Evolutionary conservation across 140 eudicot species (phyloP).

Genomic region (Senecio squalidus): DNA sequence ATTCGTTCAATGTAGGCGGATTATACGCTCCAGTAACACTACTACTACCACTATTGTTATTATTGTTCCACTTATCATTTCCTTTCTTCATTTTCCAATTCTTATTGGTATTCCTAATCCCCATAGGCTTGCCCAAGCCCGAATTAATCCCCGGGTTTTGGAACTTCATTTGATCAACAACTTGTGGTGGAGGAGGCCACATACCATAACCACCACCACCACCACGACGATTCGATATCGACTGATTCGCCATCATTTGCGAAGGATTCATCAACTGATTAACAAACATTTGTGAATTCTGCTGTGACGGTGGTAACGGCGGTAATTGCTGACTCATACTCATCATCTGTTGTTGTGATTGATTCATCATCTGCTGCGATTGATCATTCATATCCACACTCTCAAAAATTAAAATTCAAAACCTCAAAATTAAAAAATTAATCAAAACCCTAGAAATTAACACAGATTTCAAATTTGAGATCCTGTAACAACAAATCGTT

Average conservation of each 20-base stretch:
- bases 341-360: neutral
- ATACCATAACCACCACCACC: slow-evolving; percentile 57
- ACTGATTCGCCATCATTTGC: too few species aligned
- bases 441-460: neutral
- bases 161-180: slow-evolving; percentile 39
- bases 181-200: slow-evolving; percentile 66
- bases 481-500: neutral
- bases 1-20: slow-evolving; percentile 75
- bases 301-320: slow-evolving; percentile 3
- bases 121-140: slow-evolving; percentile 22
- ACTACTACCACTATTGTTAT: slow-evolving; percentile 20
- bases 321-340: slow-evolving; percentile 39
- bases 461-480: neutral
- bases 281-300: slow-evolving; percentile 17
- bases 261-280: slow-evolving; percentile 27
- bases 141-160: slow-evolving; percentile 48
- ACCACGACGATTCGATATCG: slow-evolving; percentile 27
- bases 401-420: neutral
- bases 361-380: neutral
- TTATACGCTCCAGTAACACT: slow-evolving; percentile 47
- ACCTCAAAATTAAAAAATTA: neutral
- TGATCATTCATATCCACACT: neutral
- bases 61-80: slow-evolving; percentile 43
- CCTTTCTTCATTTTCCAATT: slow-evolving; percentile 84
- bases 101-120: slow-evolving; percentile 34